These are phyloP conservation scores for Paramecium primaurelia DNA, from an alignment of 73 alveolate species.

Conservation along the genomic window DNA sequence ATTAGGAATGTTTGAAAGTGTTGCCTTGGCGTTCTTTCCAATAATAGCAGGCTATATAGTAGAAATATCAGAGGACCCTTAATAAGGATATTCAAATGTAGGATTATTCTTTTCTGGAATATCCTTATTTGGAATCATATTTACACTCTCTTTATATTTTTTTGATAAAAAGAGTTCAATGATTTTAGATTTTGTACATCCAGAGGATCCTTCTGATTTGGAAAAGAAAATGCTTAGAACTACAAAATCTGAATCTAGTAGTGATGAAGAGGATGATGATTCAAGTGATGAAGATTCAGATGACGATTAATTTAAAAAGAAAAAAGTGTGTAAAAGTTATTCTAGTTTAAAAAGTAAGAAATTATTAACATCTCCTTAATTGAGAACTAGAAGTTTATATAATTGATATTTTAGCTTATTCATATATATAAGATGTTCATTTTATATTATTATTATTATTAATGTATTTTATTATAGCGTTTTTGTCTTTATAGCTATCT, in stretches of 20 bases:
- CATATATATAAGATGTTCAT: neutral
- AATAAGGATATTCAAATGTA: conserved; percentile 7
- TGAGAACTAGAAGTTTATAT: neutral
- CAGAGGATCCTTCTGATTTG: neutral
- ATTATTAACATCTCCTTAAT: neutral
- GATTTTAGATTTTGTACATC: conserved; percentile 21
- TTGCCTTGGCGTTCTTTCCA: conserved; percentile 10
- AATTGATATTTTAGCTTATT: neutral
- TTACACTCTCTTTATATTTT: neutral
- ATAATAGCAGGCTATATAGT: conserved; percentile 13
- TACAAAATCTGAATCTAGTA: neutral
- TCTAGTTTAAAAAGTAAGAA: neutral
- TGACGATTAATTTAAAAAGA: neutral
- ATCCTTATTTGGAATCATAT: neutral
- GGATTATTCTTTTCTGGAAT: conserved; percentile 19
- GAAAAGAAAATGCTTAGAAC: conserved; percentile 1
- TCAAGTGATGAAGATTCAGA: neutral
- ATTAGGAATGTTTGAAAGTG: conserved; percentile 47
- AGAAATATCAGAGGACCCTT: neutral
- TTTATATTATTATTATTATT: neutral
- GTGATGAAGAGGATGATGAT: neutral
- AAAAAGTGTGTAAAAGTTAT: neutral
- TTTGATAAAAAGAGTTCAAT: conserved; percentile 11
- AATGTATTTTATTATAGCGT: neutral
- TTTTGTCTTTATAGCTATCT: neutral